A percentile compares a stretch with the other conserved stretches of the same genome.
Conservation (phyloP, 345 rosid species). For the Eucalyptus virginea region DNA sequence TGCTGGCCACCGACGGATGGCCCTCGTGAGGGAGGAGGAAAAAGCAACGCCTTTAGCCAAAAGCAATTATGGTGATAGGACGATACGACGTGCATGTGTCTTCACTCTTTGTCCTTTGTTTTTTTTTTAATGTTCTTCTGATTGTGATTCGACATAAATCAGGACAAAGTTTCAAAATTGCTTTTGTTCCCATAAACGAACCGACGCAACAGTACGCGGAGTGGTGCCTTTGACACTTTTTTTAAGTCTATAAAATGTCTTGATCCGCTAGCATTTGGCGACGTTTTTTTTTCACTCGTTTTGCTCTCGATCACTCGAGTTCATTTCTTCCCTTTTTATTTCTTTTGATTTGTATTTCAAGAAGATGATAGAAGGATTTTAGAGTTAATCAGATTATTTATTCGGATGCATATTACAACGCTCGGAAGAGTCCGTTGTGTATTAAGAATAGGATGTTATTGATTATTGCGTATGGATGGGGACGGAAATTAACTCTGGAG, state of each 20-base stretch:
- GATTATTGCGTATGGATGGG: background rate
- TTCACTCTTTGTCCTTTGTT: background rate
- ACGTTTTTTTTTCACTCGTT: background rate
- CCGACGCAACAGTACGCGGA: background rate
- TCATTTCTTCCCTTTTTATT: background rate
- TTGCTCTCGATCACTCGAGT: background rate
- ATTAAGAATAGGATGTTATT: background rate
- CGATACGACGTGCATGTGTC: background rate
- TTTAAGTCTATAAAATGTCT: background rate
- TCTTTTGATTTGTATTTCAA: background rate
- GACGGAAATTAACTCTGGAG: background rate
- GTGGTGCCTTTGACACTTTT: background rate
- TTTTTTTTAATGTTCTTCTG: too few relatives aligned
- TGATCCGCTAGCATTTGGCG: background rate
- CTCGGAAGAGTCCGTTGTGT: background rate
- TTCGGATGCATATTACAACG: background rate
- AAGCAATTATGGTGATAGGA: background rate
- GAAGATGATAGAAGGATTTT: background rate
- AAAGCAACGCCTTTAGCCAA: background rate
- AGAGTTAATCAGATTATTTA: background rate
- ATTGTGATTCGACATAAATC: background rate
- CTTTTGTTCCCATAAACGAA: background rate
- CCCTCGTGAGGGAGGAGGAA: background rate
- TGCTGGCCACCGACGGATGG: background rate
- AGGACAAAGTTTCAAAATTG: background rate